These are phyloP conservation scores for Naumovozyma dairenensis DNA, from an alignment of 805 yeast species.

Conservation along the genomic window DNA sequence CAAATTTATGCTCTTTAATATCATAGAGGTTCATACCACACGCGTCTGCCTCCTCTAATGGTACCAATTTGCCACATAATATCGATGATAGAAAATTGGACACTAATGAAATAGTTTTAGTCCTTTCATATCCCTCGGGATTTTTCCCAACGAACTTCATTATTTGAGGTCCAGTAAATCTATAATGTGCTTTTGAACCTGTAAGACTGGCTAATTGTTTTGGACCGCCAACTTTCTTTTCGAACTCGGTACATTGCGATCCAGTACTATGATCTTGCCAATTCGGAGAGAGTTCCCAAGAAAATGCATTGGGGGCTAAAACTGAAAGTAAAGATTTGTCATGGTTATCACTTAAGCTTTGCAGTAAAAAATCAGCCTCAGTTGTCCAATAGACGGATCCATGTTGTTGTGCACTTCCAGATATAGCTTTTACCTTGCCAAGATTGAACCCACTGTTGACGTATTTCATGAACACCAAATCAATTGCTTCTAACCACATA, in stretches of 20 bases:
- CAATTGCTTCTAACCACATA: conserved; percentile 87
- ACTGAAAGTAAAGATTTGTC: conserved; percentile 35
- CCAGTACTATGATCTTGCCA: conserved; percentile 94
- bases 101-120: conserved; percentile 60
- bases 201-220: conserved; percentile 50
- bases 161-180: conserved; percentile 91
- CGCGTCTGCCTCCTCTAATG: conserved; percentile 75
- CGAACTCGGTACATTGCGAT: conserved; percentile 53
- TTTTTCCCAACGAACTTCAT: conserved; percentile 51
- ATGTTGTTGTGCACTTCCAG: conserved; percentile 89
- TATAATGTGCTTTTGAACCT: conserved; percentile 80
- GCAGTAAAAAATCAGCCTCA: conserved; percentile 35
- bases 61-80: conserved; percentile 51
- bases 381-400: conserved; percentile 78
- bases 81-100: conserved; percentile 71
- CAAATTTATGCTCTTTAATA: conserved; percentile 45
- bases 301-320: conserved; percentile 42
- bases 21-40: conserved; percentile 91
- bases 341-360: conserved; percentile 25
- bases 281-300: conserved; percentile 65
- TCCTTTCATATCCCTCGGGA: conserved; percentile 43
- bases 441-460: conserved; percentile 53
- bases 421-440: conserved; percentile 48
- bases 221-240: conserved; percentile 51
- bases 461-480: conserved; percentile 41